phyloP scores from a whole-genome alignment of 2,329 filamentous ascomycete genomes.

The Periconia macrospinosa region DNA sequence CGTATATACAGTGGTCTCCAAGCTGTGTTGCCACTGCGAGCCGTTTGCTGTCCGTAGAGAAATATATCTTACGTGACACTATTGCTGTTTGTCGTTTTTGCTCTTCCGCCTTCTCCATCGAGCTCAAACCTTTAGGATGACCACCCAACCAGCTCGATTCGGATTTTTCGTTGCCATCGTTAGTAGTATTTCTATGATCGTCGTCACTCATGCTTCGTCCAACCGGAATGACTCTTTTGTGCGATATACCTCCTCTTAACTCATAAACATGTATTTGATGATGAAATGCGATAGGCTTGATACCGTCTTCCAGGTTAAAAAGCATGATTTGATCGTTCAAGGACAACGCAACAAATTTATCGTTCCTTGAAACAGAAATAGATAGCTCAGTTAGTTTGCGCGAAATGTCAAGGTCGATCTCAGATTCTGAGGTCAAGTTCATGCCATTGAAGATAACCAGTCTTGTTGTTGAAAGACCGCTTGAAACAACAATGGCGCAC shows the following conservation, averaged over 20 bases:
- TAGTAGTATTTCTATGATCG: constrained; percentile 1
- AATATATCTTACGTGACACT: constrained; percentile 36
- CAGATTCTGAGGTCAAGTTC: constrained; percentile 15
- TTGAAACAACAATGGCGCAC: constrained; percentile 33
- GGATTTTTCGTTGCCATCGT: constrained; percentile 1
- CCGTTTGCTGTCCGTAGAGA: constrained; percentile 35
- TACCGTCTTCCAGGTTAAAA: constrained; percentile 19
- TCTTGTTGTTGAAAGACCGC: constrained; percentile 16
- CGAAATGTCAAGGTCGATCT: constrained; percentile 18
- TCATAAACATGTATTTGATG: constrained; percentile 29
- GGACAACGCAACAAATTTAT: constrained; percentile 22
- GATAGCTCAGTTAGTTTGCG: constrained; percentile 14
- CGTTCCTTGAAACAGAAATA: constrained; percentile 25
- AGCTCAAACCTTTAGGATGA: constrained; percentile 18
- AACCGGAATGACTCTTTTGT: constrained; percentile 22
- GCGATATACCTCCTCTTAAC: constrained; percentile 20
- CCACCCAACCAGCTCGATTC: constrained; percentile 24
- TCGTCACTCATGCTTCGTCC: constrained; percentile 19
- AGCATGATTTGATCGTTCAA: constrained; percentile 24
- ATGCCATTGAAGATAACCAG: constrained; percentile 33
- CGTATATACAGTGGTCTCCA: constrained; percentile 31
- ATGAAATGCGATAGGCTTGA: constrained; percentile 24
- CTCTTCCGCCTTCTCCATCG: constrained; percentile 33
- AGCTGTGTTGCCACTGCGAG: constrained; percentile 40
- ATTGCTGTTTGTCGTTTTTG: constrained; percentile 26